These are phyloP conservation scores for Capsicum rhomboideum DNA, from an alignment of 257 asterid species.

Conservation along the genomic window DNA sequence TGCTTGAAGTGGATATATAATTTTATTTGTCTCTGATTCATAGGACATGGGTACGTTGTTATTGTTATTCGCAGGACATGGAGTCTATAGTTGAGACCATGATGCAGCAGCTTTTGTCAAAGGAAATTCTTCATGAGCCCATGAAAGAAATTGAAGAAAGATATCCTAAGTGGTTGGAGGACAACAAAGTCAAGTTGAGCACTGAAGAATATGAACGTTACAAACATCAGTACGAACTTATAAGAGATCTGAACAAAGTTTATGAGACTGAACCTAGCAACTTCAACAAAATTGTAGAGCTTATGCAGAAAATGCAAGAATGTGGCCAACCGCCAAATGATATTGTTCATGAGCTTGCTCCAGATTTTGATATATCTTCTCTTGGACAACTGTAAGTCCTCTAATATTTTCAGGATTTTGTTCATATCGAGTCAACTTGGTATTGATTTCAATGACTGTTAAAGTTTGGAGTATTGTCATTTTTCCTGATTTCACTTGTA, in stretches of 20 bases:
- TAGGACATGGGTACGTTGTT: slow-evolving; percentile 33
- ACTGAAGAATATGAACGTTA: slow-evolving; percentile 58
- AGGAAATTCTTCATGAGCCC: slow-evolving; percentile 91
- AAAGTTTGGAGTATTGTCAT: not conserved
- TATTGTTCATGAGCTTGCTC: slow-evolving; percentile 85
- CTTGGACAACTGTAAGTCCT: slow-evolving; percentile 77
- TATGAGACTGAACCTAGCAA: slow-evolving; percentile 76
- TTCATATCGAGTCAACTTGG: not conserved
- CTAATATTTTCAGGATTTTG: not conserved
- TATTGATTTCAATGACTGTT: not conserved
- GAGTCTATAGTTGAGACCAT: slow-evolving; percentile 88
- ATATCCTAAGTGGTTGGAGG: slow-evolving; percentile 85
- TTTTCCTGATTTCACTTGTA: not conserved
- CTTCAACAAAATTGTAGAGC: slow-evolving; percentile 92
- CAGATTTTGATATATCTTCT: slow-evolving; percentile 70
- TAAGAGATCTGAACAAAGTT: slow-evolving; percentile 56
- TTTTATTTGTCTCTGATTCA: not conserved
- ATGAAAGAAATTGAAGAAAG: slow-evolving; percentile 95
- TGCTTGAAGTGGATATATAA: not conserved
- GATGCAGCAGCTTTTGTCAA: slow-evolving; percentile 96
- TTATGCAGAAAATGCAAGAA: slow-evolving; percentile 99
- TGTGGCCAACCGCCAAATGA: slow-evolving; percentile 98
- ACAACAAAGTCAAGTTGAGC: slow-evolving; percentile 55
- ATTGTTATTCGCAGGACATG: slow-evolving; percentile 59
- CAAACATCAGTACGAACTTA: slow-evolving; percentile 52